These are phyloP conservation scores for Emmonsiellopsis sp. DNA, from an alignment of 2,329 filamentous ascomycete species.

Conservation along the genomic window DNA sequence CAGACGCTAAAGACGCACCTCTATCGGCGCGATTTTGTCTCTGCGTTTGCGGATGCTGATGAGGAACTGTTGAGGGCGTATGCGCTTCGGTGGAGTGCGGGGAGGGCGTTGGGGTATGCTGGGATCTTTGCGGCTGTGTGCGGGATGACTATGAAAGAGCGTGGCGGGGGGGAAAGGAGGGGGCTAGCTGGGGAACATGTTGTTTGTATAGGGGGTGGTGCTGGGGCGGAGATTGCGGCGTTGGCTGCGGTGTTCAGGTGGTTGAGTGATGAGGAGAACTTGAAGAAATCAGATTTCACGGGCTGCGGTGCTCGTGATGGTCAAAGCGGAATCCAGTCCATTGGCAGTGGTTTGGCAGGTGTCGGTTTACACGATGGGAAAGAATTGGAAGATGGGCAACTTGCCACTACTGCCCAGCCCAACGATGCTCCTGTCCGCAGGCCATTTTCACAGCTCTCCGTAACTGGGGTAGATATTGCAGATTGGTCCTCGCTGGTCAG, in stretches of 20 bases:
- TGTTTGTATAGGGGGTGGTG: conserved; percentile 55
- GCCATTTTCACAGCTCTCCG: conserved; percentile 20
- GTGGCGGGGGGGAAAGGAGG: neutral
- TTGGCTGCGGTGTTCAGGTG: conserved; percentile 45
- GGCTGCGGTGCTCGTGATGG: neutral
- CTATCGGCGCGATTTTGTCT: conserved; percentile 72
- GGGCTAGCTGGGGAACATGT: conserved; percentile 22
- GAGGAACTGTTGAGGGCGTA: conserved; percentile 69
- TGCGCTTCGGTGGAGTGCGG: conserved; percentile 82
- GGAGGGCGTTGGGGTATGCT: conserved; percentile 73
- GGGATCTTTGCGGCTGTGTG: conserved; percentile 37
- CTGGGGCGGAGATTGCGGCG: conserved; percentile 58
- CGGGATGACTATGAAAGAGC: conserved; percentile 10
- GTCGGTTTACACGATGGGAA: neutral
- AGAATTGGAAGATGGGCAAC: neutral
- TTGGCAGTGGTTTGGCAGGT: neutral
- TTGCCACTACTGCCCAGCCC: neutral
- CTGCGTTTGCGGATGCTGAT: conserved; percentile 58
- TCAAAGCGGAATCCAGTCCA: neutral
- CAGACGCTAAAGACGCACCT: conserved; percentile 80
- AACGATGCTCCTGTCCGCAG: conserved; percentile 1
- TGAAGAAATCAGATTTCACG: neutral
- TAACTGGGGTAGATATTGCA: conserved; percentile 71
- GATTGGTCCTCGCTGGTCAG: conserved; percentile 60
- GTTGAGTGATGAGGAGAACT: conserved; percentile 14